Percentiles rank a stretch among this genome's conserved stretches.
phyloP scores from a whole-genome alignment of 2,329 filamentous ascomycete genomes.

The Sphaerulina musiva region DNA sequence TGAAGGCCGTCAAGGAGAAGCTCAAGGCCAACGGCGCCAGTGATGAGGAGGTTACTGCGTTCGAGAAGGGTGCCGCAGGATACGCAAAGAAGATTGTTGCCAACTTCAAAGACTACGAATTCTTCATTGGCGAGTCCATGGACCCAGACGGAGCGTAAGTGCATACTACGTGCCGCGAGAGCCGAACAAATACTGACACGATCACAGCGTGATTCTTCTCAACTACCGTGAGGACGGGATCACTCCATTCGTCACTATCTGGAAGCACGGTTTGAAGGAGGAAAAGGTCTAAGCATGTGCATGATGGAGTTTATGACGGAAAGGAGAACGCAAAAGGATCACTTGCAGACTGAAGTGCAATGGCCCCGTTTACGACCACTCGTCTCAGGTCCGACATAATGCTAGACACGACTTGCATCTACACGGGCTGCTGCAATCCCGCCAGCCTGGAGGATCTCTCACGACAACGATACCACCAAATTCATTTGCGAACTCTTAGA shows the following conservation, averaged over 20 bases:
- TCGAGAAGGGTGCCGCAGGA: slow-evolving; percentile 66
- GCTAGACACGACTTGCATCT: slow-evolving; percentile 19
- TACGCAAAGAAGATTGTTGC: slow-evolving; percentile 76
- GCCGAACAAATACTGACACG: not conserved
- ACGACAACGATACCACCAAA: slow-evolving; percentile 8
- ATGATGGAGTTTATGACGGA: slow-evolving; percentile 2
- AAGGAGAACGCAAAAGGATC: slow-evolving; percentile 3
- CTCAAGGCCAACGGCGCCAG: slow-evolving; percentile 58
- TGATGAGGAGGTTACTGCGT: slow-evolving; percentile 64
- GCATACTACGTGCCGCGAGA: not conserved
- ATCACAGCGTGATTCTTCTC: slow-evolving; percentile 70
- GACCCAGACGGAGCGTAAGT: slow-evolving; percentile 87
- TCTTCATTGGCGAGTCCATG: slow-evolving; percentile 88
- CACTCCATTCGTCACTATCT: slow-evolving; percentile 82
- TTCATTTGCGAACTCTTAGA: not conserved
- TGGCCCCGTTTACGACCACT: not conserved
- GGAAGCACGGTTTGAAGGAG: slow-evolving; percentile 87
- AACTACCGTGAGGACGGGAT: slow-evolving; percentile 96
- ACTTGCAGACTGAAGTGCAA: slow-evolving; percentile 6
- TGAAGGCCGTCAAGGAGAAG: slow-evolving; percentile 75
- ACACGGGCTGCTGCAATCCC: slow-evolving; percentile 1
- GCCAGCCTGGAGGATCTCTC: not conserved
- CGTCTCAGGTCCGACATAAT: slow-evolving; percentile 10
- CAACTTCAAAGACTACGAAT: slow-evolving; percentile 96
- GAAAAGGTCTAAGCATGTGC: slow-evolving; percentile 70